Evolutionary conservation across 208 protist genomes (phyloP).

Genomic region (Leishmania tropica): DNA sequence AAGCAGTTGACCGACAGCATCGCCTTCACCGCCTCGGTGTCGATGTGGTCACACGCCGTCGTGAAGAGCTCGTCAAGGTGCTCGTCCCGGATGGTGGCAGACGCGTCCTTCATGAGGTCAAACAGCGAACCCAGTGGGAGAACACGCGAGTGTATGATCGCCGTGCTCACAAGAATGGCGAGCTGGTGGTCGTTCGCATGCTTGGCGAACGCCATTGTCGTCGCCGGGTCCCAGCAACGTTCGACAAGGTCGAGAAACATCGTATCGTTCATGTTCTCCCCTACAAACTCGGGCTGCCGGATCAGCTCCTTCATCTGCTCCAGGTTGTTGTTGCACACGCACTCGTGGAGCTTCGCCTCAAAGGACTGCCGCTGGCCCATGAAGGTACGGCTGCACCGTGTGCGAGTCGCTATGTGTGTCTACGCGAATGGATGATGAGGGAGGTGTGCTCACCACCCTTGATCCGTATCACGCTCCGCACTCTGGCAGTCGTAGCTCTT

Average conservation of each 20-base stretch:
- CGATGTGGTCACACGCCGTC: constrained; percentile 64
- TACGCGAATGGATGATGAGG: not conserved
- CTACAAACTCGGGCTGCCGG: constrained; percentile 40
- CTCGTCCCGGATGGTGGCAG: constrained; percentile 52
- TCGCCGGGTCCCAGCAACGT: constrained; percentile 49
- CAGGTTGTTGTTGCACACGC: constrained; percentile 61
- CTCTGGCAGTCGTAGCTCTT: not conserved
- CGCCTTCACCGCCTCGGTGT: constrained; percentile 55
- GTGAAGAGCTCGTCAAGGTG: constrained; percentile 74
- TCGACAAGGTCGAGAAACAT: constrained; percentile 72
- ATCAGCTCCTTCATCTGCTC: constrained; percentile 46
- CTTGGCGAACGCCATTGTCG: constrained; percentile 54
- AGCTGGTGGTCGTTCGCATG: constrained; percentile 73
- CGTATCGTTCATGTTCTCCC: constrained; percentile 39
- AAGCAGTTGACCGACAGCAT: constrained; percentile 70
- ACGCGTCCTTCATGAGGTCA: constrained; percentile 46
- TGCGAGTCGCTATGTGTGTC: not conserved
- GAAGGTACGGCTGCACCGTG: not conserved
- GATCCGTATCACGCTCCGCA: not conserved
- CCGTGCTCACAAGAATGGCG: constrained; percentile 52
- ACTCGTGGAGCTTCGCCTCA: constrained; percentile 44
- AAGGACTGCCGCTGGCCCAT: constrained; percentile 75
- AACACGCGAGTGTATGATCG: constrained; percentile 61
- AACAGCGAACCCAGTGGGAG: constrained; percentile 60
- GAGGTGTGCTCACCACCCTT: not conserved